Evolutionary conservation across 768 basidiomycete species (phyloP), one percentile per base, ranked within the genome.

Genomic region (Hemileccinum impolitum): DNA sequence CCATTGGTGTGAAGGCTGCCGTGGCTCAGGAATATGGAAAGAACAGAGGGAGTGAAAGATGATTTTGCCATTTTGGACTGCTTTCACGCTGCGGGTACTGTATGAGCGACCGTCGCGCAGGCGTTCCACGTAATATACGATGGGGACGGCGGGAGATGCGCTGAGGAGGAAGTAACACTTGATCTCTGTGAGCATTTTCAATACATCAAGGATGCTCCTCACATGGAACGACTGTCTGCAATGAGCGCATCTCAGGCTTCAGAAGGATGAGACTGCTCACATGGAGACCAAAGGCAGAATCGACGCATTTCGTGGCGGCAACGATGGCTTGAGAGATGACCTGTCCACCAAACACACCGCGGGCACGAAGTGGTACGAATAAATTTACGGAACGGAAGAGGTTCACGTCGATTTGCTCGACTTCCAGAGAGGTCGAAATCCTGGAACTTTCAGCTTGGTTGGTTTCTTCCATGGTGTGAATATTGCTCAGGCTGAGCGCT

Each of bases 331-430:
- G 90, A 32, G 87, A 90, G 55, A 94, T 90, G 49, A 93, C 90
- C 67, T 92, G 89, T 72, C 90, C 90, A 52, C 91, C 90, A 58
- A 89, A 93, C 13, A 90, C 89, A 14, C 90, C 89, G 41, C 90
- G 75, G 14, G 78, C 76, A 15, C 73, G 68, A 8, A 65, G 54
- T 1, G 87, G 89, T n/a, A 80, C 40, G 72, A 77, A 84, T 2
- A 92, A 72, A 1, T 79, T 81, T 59, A 84, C 88, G 2, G 88
- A 91, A 15, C 89, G 83, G 61, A 84, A 92, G 35, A 92, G 68
- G 62, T 87, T 85, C 39, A 76, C 74, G 55, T 91, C 90, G 21
- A 93, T 75, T 48, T 80, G 76, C 61, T 92, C 90, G 18, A 92
- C 80, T 50, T 91, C 87, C 6, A 93, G 73, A 14, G 84, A 80